Base-by-base conservation (phyloP, 1,139 yeast genomes). In the Zygoascus sp. region DNA sequence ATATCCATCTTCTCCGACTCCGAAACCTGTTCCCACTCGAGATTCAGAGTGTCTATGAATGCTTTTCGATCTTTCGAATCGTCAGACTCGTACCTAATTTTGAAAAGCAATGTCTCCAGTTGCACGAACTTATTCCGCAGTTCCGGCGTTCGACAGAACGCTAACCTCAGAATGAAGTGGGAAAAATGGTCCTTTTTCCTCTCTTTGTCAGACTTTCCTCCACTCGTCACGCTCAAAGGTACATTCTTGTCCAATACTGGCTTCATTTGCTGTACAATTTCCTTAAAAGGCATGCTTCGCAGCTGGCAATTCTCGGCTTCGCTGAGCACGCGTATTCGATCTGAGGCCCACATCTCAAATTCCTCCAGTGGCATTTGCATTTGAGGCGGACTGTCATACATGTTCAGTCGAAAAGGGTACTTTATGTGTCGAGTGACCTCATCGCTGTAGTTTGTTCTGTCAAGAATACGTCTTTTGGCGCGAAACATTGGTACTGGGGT, bases 331-430 rank as follows among this genome's bases (percentile, higher is more conserved):
- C 83, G 81, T 54, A 92, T 74, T 52, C 99, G 72, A 60, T 92
- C 97, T 44, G 92, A 84, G 7, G 97, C 97, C 97, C 97, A 92
- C 15, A 75, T 74, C 66, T 92, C 98, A 64, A 92, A 94, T 61
- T 92, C 86, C 55, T 90, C 97, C 32, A 92, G 64, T 0, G 97
- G 88, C 59, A 92, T 80, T 65, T 92, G 97, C 30, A 82, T 81
- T 32, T 74, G 66, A 0, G 97, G 97, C 6, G 96, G 94, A 3
- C 70, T 56, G 38, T 73, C 76, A 65, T 92, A 92, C 59, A 90
- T 76, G 42, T 83, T 79, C 44, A 85, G 70, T 37, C 92, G 58
- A 50, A 64, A 45, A 3, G 81, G 75, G 58, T 76, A 77, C 47
- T 63, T 65, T 5, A 66, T 52, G 52, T 55, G 66, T 50, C 58